Conservation (phyloP, 768 basidiomycete species). For the Megacollybia marginata region DNA sequence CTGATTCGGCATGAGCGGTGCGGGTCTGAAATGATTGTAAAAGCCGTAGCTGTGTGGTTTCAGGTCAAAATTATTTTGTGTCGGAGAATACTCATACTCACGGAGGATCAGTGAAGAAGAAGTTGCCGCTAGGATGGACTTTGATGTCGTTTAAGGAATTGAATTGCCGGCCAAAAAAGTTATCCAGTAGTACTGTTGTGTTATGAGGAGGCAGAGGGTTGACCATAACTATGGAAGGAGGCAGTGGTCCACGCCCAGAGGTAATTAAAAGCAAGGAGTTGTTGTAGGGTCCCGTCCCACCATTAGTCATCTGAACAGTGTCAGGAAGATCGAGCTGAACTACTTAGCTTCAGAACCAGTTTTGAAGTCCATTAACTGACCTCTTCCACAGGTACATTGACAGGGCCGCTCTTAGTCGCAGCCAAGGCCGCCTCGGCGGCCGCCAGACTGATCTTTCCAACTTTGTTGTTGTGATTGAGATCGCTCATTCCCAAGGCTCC, state of each 20-base stretch:
- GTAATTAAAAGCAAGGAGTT: conserved; percentile 54
- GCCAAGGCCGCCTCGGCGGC: conserved; percentile 42
- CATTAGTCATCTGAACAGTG: conserved; percentile 63
- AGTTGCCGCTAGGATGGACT: conserved; percentile 52
- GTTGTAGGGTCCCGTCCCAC: conserved; percentile 56
- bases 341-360: not conserved
- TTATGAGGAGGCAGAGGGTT: conserved; percentile 61
- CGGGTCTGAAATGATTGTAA: conserved; percentile 29
- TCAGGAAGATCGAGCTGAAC: conserved; percentile 50
- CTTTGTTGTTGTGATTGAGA: conserved; percentile 53
- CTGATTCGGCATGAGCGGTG: conserved; percentile 33
- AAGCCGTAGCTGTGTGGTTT: conserved; percentile 32
- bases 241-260: conserved; percentile 56
- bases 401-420: conserved; percentile 14
- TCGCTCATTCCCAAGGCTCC: conserved; percentile 58
- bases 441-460: conserved; percentile 54
- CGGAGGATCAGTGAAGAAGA: conserved; percentile 17
- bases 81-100: conserved; percentile 20
- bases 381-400: conserved; percentile 43
- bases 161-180: conserved; percentile 75
- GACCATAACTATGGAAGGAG: conserved; percentile 58
- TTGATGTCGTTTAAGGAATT: conserved; percentile 79
- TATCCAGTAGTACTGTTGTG: conserved; percentile 64
- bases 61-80: too few relatives aligned
- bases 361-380: conserved; percentile 17